Conservation (phyloP, 169 alveolate genomes). For the Plasmodium reichenowi region DNA sequence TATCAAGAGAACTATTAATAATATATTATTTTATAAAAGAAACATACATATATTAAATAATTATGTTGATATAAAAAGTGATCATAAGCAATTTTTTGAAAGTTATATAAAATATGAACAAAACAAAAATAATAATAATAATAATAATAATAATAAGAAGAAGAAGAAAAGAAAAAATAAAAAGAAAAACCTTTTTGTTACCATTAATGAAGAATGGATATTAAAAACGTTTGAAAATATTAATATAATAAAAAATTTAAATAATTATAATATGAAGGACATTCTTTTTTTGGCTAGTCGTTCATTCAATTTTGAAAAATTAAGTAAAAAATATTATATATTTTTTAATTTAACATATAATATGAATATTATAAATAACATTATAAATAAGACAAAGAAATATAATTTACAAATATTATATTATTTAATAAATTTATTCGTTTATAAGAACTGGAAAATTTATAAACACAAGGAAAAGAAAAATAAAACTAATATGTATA, state of each 20-base stretch:
- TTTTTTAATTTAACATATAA: constrained; percentile 53
- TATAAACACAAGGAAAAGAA: constrained; percentile 3
- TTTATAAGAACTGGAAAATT: constrained; percentile 34
- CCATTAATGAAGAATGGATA: constrained; percentile 44
- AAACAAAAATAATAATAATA: background rate
- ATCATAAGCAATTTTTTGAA: background rate
- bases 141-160: background rate
- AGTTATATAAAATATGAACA: too few relatives aligned
- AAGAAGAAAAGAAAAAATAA: constrained; percentile 21
- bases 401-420: constrained; percentile 1
- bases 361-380: constrained; percentile 18
- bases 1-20: background rate
- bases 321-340: constrained; percentile 53
- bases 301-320: constrained; percentile 54
- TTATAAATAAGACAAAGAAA: background rate
- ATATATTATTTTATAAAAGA: background rate
- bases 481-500: background rate
- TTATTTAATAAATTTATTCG: constrained; percentile 33
- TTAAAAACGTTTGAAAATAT: constrained; percentile 25
- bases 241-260: constrained; percentile 36
- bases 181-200: constrained; percentile 42
- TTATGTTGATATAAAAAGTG: background rate
- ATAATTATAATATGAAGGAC: constrained; percentile 52
- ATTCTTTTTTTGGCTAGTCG: constrained; percentile 59
- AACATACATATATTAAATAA: too few relatives aligned